phyloP scores from a whole-genome alignment of 2,329 filamentous ascomycete species.

The Fusarium chlamydosporum region DNA sequence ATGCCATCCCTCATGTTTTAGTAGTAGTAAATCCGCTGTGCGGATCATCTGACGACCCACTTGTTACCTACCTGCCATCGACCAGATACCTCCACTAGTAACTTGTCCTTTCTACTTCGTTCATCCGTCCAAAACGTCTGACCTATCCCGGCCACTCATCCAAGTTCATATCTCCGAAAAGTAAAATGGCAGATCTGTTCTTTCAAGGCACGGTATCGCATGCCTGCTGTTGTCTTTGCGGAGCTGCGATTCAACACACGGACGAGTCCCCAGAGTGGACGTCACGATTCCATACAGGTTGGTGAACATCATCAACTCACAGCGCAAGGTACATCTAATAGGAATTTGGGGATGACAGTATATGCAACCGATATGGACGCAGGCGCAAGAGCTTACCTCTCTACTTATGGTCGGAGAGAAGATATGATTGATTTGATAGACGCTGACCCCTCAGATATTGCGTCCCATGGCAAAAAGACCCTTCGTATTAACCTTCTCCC shows the following conservation, averaged over 20 bases:
- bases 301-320: not conserved
- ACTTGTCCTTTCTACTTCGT: no score
- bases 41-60: no score
- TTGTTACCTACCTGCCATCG: no score
- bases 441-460: not conserved
- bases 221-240: constrained; percentile 5
- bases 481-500: not conserved
- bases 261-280: not conserved
- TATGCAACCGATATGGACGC: not conserved
- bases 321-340: no score
- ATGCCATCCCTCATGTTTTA: no score
- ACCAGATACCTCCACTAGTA: no score
- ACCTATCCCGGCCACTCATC: no score
- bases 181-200: no score
- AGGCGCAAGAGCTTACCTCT: constrained; percentile 2
- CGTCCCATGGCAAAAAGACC: not conserved
- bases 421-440: not conserved
- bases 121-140: no score
- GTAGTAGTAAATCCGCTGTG: no score
- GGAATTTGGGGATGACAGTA: not conserved
- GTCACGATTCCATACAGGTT: constrained; percentile 2
- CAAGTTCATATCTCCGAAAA: no score
- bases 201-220: no score
- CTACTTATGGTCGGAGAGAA: not conserved
- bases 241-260: not conserved